Evolutionary conservation across 192 early-diverging fungal genomes (phyloP).

Genomic region (Coemansia sp.): DNA sequence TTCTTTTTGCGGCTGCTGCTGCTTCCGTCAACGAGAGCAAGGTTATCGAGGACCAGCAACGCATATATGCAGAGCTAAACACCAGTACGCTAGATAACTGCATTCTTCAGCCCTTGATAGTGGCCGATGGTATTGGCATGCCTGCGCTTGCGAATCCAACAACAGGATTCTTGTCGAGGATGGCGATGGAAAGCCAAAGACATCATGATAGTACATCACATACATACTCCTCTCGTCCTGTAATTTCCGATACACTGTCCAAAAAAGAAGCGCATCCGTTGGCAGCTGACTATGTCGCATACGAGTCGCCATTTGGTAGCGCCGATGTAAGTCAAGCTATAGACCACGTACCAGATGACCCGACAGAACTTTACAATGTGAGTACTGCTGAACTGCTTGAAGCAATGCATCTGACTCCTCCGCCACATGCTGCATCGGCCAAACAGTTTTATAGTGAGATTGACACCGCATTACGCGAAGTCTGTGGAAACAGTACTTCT

Average conservation of each 20-base stretch:
- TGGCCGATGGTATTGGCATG: conserved; percentile 30
- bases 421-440: background rate
- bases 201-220: background rate
- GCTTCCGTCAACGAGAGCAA: background rate
- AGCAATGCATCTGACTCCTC: conserved; percentile 6
- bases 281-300: conserved; percentile 5
- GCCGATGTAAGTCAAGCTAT: background rate
- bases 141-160: conserved; percentile 1
- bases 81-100: conserved; percentile 13
- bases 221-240: background rate
- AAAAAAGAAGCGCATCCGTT: background rate
- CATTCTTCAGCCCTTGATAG: conserved; percentile 23
- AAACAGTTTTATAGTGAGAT: conserved; percentile 16
- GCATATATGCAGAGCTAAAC: background rate
- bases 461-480: background rate
- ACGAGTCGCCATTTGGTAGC: conserved; percentile 23
- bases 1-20: background rate
- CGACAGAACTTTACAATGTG: conserved; percentile 5
- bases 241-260: background rate
- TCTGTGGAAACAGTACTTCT: background rate
- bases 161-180: background rate
- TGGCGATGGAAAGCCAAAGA: background rate
- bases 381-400: conserved; percentile 5
- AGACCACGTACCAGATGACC: background rate
- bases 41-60: background rate